Base-by-base conservation (phyloP, 148 eudicot species). In the Chenopodium berlandieri region DNA sequence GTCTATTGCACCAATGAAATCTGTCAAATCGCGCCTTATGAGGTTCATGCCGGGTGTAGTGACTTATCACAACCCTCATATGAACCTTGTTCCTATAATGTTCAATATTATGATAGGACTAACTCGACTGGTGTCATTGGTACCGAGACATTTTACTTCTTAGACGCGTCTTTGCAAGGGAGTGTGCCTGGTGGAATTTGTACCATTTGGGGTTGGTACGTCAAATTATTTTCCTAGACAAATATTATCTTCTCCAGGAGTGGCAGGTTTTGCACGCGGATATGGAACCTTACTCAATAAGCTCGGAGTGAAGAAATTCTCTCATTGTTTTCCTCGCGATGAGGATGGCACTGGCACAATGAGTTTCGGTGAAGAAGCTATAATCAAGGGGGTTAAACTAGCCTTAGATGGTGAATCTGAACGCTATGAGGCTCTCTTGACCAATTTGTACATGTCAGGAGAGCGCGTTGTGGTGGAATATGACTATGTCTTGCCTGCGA, bases 261-360 rank as follows among this genome's bases (percentile, higher is more conserved):
- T 75, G 62, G 78, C 78, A 3, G 78, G 78, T 7, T 10, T 75
- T 13, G 17, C 9, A 16, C 78, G 78, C 2, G 78, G 77, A 0
- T 12, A 58, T 54, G 78, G 78, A 19, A 34, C 40, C 9, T 31
- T 75, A 8, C 46, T 75, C 34, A 22, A 54, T 12, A 52, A 16
- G 47, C 66, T 75, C 7, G 78, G 65, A 40, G 78, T 75, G 25
- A 75, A 31, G 10, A 75, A 56, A 31, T 75, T 75, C 66, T 75
- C 78, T 9, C 78, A 75, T 17, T 75, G 78, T 22, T 56, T 75
- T 11, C 78, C 78, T 14, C 13, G 46, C 4, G 44, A 31, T 0
- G 37, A 31, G 17, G 66, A 31, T 11, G 34, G 13, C 27, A 30
- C 7, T 6, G 47, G 78, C 13, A 16, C 17, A 58, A 4, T 75